Evolutionary conservation across 805 yeast species (phyloP).

Genomic region (Torulaspora indica): DNA sequence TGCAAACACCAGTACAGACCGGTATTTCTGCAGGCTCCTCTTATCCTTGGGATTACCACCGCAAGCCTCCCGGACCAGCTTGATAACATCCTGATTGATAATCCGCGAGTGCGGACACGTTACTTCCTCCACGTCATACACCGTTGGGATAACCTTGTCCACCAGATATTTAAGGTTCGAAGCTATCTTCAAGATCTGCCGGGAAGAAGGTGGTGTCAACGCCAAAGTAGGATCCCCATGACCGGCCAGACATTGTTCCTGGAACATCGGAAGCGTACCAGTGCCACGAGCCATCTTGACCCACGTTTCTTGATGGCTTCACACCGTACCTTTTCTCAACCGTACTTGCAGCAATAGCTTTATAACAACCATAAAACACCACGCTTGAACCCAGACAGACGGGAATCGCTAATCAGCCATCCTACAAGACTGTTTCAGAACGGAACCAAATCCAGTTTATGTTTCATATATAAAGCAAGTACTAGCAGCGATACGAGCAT

Average conservation of each 20-base stretch:
- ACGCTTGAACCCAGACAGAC: too few relatives aligned
- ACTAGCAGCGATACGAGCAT: too few relatives aligned
- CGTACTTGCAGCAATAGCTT: too few relatives aligned
- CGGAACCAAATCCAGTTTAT: too few relatives aligned
- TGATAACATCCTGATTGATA: conserved; percentile 53
- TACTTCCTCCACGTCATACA: conserved; percentile 48
- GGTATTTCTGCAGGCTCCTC: conserved; percentile 55
- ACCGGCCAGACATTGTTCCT: conserved; percentile 8
- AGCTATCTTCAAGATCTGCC: conserved; percentile 66
- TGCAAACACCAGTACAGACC: conserved; percentile 64
- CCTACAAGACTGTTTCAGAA: too few relatives aligned
- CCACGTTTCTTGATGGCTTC: background rate
- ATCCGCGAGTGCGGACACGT: conserved; percentile 55
- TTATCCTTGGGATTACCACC: conserved; percentile 64
- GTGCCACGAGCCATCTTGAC: conserved; percentile 2
- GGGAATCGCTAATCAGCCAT: too few relatives aligned
- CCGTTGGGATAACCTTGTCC: conserved; percentile 66
- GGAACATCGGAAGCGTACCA: conserved; percentile 10
- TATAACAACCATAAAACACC: too few relatives aligned
- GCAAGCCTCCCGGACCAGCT: conserved; percentile 65
- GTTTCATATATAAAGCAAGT: too few relatives aligned
- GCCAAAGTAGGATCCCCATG: conserved; percentile 6
- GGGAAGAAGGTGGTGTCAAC: conserved; percentile 47
- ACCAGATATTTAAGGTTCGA: conserved; percentile 67
- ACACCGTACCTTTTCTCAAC: too few relatives aligned